Percentiles rank a stretch among this genome's conserved stretches.
Conservation (phyloP, 805 yeast species). For the Jamesozyma lodderae region DNA sequence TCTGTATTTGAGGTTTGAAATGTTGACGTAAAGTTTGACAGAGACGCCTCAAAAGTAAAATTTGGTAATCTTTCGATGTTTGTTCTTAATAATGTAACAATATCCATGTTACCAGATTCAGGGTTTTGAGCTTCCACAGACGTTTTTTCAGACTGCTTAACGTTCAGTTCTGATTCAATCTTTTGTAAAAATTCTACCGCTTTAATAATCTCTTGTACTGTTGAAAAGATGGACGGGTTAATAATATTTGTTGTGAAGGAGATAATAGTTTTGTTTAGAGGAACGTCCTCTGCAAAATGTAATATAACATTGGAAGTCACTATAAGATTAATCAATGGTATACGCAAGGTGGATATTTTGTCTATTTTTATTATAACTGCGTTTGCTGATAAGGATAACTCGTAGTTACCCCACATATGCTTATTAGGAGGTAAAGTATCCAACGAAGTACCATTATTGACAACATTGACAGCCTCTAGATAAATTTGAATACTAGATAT, state of each 20-base stretch:
- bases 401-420: conserved; percentile 16
- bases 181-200: conserved; percentile 4
- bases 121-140: no score
- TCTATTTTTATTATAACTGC: conserved; percentile 14
- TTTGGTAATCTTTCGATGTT: conserved; percentile 11
- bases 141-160: no score
- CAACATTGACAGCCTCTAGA: conserved; percentile 16
- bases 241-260: conserved; percentile 21
- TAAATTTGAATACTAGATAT: conserved; percentile 24
- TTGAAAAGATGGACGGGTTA: conserved; percentile 24
- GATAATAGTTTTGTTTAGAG: conserved; percentile 13
- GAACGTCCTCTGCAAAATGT: conserved; percentile 11
- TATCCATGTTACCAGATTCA: no score
- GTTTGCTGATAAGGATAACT: conserved; percentile 25
- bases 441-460: conserved; percentile 16
- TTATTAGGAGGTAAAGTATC: conserved; percentile 17
- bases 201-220: conserved; percentile 14
- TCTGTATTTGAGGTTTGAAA: conserved; percentile 16
- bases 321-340: conserved; percentile 26
- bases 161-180: no score
- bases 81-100: not conserved
- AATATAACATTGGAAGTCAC: conserved; percentile 22
- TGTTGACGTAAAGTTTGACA: conserved; percentile 22
- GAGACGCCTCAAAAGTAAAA: conserved; percentile 16
- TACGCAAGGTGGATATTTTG: conserved; percentile 17